Conservation (phyloP, 2,329 filamentous ascomycete genomes). For the Botrytis elliptica region DNA sequence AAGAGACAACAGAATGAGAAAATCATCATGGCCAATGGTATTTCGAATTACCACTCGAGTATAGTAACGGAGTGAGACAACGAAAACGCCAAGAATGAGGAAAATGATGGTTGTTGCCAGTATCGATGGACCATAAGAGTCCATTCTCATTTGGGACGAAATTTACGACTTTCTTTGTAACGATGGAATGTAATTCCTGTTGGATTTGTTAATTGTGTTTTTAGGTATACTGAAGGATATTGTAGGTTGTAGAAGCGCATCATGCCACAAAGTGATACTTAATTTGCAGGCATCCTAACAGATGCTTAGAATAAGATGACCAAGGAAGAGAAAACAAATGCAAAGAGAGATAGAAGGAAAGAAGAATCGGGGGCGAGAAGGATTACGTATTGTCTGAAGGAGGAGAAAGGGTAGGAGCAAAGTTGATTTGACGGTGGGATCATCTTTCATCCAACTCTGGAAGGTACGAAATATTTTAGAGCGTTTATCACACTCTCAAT, state of each 20-base stretch:
- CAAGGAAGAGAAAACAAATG: neutral
- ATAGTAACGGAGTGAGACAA: slow-evolving; percentile 18
- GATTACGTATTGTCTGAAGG: neutral
- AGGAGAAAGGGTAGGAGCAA: neutral
- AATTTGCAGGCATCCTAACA: neutral
- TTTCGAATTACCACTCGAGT: slow-evolving; percentile 14
- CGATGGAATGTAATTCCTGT: neutral
- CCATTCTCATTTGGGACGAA: slow-evolving; percentile 8
- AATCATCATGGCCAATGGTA: slow-evolving; percentile 19
- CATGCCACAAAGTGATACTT: neutral
- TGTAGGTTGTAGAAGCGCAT: slow-evolving; percentile 16
- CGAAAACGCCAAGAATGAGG: slow-evolving; percentile 11
- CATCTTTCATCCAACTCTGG: neutral
- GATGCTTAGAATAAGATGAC: neutral
- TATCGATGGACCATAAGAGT: slow-evolving; percentile 19
- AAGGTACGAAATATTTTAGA: neutral
- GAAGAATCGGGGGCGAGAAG: neutral
- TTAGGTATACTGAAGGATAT: slow-evolving; percentile 14
- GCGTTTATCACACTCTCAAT: neutral
- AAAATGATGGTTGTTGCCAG: slow-evolving; percentile 15
- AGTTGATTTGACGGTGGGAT: neutral
- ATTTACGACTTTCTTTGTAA: neutral
- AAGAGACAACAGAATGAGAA: slow-evolving; percentile 16
- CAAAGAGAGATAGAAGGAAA: neutral
- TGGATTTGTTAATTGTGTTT: neutral